Percentiles rank a stretch among this genome's conserved stretches.
Conservation (phyloP, 805 yeast species). For the Diddensiella santjacobensis region DNA sequence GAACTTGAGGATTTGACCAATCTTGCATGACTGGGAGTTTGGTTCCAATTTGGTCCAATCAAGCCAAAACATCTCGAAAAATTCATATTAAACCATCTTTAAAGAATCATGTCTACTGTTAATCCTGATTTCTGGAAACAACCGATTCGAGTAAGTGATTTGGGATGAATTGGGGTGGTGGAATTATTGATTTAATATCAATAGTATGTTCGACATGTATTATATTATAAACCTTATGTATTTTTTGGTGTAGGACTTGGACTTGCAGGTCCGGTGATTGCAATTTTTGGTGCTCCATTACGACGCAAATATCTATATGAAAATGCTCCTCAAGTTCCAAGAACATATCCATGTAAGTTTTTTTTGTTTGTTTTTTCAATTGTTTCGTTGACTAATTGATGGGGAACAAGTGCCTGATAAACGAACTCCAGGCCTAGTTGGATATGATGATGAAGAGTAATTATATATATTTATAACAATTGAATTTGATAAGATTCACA, state of each 20-base stretch:
- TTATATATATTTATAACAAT: slow-evolving; percentile 6
- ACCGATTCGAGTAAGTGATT: slow-evolving; percentile 27
- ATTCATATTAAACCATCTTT: slow-evolving; percentile 4
- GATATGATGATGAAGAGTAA: slow-evolving; percentile 33
- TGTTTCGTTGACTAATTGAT: no score
- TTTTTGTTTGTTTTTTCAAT: no score
- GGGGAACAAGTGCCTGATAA: slow-evolving; percentile 29
- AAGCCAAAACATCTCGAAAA: no score
- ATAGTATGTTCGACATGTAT: slow-evolving; percentile 55
- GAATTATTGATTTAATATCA: slow-evolving; percentile 1
- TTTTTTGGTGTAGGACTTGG: slow-evolving; percentile 65
- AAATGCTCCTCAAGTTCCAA: slow-evolving; percentile 65
- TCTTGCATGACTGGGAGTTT: no score
- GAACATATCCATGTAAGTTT: slow-evolving; percentile 43
- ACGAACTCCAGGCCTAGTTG: slow-evolving; percentile 29
- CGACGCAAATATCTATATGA: slow-evolving; percentile 65
- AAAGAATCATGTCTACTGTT: neutral
- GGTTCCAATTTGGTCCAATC: no score
- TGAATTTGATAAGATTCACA: neutral
- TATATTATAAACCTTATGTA: slow-evolving; percentile 72
- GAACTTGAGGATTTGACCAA: no score
- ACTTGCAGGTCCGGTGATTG: slow-evolving; percentile 60
- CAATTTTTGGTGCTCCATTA: slow-evolving; percentile 56
- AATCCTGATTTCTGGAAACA: slow-evolving; percentile 29
- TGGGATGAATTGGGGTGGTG: neutral